A percentile compares a stretch with the other conserved stretches of the same genome.
Conservation (phyloP, 1,284 basidiomycete species). For the Caloboletus firmus region DNA sequence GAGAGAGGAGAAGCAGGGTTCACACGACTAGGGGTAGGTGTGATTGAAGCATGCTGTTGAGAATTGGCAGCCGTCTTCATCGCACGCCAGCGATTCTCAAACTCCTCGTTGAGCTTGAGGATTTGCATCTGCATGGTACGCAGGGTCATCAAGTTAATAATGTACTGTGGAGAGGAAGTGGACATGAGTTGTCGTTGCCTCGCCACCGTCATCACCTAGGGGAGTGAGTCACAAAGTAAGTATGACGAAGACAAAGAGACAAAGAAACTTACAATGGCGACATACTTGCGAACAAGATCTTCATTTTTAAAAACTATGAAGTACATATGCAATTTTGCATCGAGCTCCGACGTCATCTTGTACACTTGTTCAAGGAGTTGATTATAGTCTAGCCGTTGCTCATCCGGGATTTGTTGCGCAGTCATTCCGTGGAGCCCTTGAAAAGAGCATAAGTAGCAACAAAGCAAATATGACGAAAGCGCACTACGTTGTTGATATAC, state of each 20-base stretch:
- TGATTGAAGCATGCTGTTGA: constrained; percentile 11
- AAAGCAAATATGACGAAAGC: constrained; percentile 19
- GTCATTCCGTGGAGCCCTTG: constrained; percentile 30
- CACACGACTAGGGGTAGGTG: constrained; percentile 11
- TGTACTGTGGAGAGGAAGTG: constrained; percentile 48
- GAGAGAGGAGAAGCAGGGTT: constrained; percentile 4
- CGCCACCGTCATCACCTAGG: constrained; percentile 50
- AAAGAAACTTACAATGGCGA: constrained; percentile 51
- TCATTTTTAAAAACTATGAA: constrained; percentile 47
- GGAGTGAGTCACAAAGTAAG: constrained; percentile 9
- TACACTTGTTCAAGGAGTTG: constrained; percentile 48
- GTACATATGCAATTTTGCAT: constrained; percentile 50
- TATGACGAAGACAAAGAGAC: constrained; percentile 10
- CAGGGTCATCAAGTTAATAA: constrained; percentile 46
- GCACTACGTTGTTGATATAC: constrained; percentile 37
- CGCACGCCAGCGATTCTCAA: constrained; percentile 32
- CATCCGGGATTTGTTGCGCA: constrained; percentile 44
- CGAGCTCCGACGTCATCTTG: constrained; percentile 46
- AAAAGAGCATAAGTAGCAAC: constrained; percentile 12
- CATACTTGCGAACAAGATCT: constrained; percentile 45
- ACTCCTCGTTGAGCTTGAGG: constrained; percentile 42
- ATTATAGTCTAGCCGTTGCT: constrained; percentile 54
- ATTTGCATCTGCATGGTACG: constrained; percentile 50
- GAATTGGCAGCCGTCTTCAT: constrained; percentile 21
- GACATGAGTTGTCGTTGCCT: constrained; percentile 52